Conservation (phyloP, 2,329 filamentous ascomycete genomes). For the Apiospora marii region DNA sequence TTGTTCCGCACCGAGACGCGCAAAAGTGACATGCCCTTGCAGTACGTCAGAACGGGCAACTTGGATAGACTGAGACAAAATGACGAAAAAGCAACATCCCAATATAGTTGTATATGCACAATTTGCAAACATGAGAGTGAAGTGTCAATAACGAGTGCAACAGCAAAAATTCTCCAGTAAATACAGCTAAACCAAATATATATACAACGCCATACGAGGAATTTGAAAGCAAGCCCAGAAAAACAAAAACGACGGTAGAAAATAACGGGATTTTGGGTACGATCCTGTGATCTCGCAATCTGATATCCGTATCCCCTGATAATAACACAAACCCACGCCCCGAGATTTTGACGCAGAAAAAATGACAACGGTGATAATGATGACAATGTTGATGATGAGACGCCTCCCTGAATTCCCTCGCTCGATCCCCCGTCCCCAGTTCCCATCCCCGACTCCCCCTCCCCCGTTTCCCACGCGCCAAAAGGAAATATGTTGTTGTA, state of each 20-base stretch:
- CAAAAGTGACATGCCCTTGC: not conserved
- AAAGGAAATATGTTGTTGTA: not conserved
- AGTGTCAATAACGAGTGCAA: not conserved
- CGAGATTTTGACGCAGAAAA: not conserved
- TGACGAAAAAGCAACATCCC: not conserved
- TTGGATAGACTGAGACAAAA: not conserved
- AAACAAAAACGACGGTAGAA: not conserved
- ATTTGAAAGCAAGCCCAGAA: not conserved
- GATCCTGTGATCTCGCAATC: constrained; percentile 21
- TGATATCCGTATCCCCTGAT: constrained; percentile 9
- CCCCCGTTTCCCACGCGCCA: not conserved
- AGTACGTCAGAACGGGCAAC: not conserved
- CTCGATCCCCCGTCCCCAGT: not conserved
- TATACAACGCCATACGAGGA: not conserved
- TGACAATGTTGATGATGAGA: not conserved
- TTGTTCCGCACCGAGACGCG: not conserved
- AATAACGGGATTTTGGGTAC: not conserved
- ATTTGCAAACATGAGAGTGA: not conserved
- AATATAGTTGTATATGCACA: not conserved
- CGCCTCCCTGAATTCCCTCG: not conserved
- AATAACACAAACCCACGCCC: constrained; percentile 5
- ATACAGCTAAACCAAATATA: not conserved
- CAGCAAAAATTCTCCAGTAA: not conserved
- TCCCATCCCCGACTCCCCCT: not conserved
- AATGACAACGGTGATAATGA: not conserved